Evolutionary conservation across 202 grass and related monocot species (phyloP).

Genomic region (Brachypodium distachyon): DNA sequence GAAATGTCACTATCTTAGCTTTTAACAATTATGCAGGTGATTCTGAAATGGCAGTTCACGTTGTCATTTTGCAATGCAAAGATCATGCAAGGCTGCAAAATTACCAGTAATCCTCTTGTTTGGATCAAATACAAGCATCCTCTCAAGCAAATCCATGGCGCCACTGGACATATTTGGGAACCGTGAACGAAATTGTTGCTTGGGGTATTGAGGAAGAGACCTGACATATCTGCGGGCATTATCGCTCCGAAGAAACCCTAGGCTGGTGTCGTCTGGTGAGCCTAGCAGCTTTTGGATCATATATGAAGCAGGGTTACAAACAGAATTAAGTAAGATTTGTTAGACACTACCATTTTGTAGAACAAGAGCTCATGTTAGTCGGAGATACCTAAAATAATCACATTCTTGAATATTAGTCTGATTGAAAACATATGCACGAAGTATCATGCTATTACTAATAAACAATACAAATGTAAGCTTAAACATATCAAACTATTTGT

Average conservation of each 20-base stretch:
- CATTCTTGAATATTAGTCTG: background rate
- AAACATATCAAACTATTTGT: background rate
- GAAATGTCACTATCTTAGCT: background rate
- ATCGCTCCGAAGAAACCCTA: conserved; percentile 94
- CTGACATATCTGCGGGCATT: conserved; percentile 86
- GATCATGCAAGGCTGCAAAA: conserved; percentile 22
- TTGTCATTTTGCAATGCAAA: conserved; percentile 31
- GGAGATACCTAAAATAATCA: background rate
- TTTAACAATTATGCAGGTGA: background rate
- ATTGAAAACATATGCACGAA: background rate
- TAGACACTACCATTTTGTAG: background rate
- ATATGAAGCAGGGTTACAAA: conserved; percentile 27
- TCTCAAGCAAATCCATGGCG: conserved; percentile 90
- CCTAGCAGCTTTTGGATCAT: conserved; percentile 73
- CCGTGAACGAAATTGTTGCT: conserved; percentile 72
- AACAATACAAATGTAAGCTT: background rate
- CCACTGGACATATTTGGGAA: conserved; percentile 74
- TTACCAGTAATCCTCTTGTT: conserved; percentile 96
- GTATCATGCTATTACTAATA: background rate
- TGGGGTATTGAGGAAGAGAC: conserved; percentile 86
- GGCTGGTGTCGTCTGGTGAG: conserved; percentile 86
- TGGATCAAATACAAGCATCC: conserved; percentile 95
- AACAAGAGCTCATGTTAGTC: background rate
- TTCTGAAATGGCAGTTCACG: conserved; percentile 11
- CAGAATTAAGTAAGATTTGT: background rate